Evolutionary conservation across 106 monocot genomes (phyloP).

Genomic region (Acorus calamus): DNA sequence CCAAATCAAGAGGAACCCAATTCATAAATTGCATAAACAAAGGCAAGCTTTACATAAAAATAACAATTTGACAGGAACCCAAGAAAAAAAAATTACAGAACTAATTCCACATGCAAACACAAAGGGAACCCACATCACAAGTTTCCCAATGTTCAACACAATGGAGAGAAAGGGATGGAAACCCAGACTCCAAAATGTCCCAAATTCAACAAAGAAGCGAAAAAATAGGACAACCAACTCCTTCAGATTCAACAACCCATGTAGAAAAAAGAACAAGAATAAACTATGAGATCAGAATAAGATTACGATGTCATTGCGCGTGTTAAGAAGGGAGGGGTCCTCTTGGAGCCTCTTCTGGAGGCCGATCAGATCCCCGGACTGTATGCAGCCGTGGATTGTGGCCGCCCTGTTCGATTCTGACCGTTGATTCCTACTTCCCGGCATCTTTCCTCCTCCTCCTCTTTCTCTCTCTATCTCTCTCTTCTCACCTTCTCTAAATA

Average conservation of each 20-base stretch:
- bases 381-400: conserved; percentile 64
- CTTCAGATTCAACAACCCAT: not conserved
- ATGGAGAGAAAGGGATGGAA: not conserved
- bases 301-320: conserved; percentile 53
- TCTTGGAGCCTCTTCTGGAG: conserved; percentile 56
- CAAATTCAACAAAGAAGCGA: not conserved
- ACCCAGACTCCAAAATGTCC: not conserved
- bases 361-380: conserved; percentile 56
- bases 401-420: conserved; percentile 19
- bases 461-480: not conserved
- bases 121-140: not conserved
- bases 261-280: not conserved
- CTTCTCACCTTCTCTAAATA: not conserved
- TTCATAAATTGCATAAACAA: too few relatives aligned
- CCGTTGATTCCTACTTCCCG: conserved; percentile 30
- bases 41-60: too few relatives aligned
- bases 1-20: too few relatives aligned
- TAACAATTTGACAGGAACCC: too few relatives aligned
- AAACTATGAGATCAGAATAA: not conserved
- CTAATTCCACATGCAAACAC: not conserved
- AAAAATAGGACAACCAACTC: not conserved
- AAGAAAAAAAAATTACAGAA: not conserved
- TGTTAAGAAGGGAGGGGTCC: conserved; percentile 73
- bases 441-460: conserved; percentile 15
- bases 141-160: too few relatives aligned